Evolutionary conservation across 768 basidiomycete genomes (phyloP), one percentile per base, ranked within the genome.

Genomic region (Dacryopinax primogenitus): DNA sequence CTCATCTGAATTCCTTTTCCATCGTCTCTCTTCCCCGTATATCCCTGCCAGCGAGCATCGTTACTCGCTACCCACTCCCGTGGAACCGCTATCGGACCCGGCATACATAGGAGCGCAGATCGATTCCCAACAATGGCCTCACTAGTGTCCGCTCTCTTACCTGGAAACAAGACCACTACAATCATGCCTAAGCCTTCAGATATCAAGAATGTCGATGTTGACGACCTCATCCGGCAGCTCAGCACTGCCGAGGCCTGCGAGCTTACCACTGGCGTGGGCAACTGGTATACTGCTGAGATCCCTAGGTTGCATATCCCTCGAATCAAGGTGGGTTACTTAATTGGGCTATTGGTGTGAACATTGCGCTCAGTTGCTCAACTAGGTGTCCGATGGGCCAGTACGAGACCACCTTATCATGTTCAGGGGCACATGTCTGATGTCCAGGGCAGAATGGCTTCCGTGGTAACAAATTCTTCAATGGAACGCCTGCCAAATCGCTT

Each of bases 401-500:
- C 23, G 41, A 44, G 41, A 18, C 4, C 41, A 44, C 90, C 90
- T 70, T 88, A n/a, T 87, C 74, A 68, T 33, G 78, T 80, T 44
- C 41, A 44, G 41, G 41, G 18, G 23, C 41, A 18, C 18, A 18
- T 18, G 23, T 6, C 41, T 44, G 6, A 44, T 18, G 3, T 44
- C 7, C n/a, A 3, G 41, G 41, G 4, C 18, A 44, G 26, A 58
- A 84, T 81, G 86, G 87, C 41, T 85, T 86, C 33, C 77, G 88
- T 67, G 88, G 88, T 18, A 84, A 85, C 71, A 84, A 85, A 70
- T 89, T 88, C 77, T 86, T 89, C 71, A 87, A 87, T 84, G 79
- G 86, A 34, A 87, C 87, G 0, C 88, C 87, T 12, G 86, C 88
- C 12, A 89, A 90, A 74, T 86, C 84, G 70, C 79, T 90, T 33